These are phyloP conservation scores for Candida tammaniensis DNA, from an alignment of 805 yeast genomes.

Conservation along the genomic window DNA sequence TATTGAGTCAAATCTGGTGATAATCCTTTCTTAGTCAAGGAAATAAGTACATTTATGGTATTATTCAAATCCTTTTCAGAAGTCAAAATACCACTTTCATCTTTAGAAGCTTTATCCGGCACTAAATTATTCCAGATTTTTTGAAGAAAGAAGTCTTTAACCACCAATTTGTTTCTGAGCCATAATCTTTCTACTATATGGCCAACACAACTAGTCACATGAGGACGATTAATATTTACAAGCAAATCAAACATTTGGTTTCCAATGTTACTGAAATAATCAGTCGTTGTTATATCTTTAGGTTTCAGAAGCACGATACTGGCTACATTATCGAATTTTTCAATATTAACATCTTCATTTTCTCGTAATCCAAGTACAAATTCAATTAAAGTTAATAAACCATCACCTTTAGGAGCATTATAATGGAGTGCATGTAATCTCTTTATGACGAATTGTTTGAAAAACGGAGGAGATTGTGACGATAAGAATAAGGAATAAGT, in stretches of 20 bases:
- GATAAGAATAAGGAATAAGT: conserved; percentile 58
- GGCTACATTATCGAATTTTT: conserved; percentile 66
- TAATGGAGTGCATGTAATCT: conserved; percentile 55
- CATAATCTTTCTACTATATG: conserved; percentile 54
- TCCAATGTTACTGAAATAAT: conserved; percentile 60
- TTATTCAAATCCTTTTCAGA: conserved; percentile 55
- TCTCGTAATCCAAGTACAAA: conserved; percentile 76
- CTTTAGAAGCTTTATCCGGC: conserved; percentile 23
- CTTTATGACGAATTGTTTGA: conserved; percentile 44
- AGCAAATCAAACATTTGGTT: conserved; percentile 61
- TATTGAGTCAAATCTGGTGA: conserved; percentile 21
- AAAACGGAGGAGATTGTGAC: conserved; percentile 45
- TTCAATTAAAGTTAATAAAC: conserved; percentile 73
- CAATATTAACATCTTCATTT: conserved; percentile 62
- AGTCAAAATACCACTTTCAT: conserved; percentile 27
- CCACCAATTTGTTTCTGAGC: conserved; percentile 46
- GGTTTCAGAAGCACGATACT: conserved; percentile 67
- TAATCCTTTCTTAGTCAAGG: conserved; percentile 48
- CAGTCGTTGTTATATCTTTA: conserved; percentile 36
- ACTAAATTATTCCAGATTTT: conserved; percentile 45
- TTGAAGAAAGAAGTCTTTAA: conserved; percentile 57
- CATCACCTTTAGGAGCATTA: conserved; percentile 52
- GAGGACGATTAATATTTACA: conserved; percentile 58
- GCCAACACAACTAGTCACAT: conserved; percentile 53
- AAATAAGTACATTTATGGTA: conserved; percentile 60